A percentile compares a stretch with the other conserved stretches of the same genome.
phyloP scores from a whole-genome alignment of 2,329 filamentous ascomycete genomes.

The Diaporthe vexans region DNA sequence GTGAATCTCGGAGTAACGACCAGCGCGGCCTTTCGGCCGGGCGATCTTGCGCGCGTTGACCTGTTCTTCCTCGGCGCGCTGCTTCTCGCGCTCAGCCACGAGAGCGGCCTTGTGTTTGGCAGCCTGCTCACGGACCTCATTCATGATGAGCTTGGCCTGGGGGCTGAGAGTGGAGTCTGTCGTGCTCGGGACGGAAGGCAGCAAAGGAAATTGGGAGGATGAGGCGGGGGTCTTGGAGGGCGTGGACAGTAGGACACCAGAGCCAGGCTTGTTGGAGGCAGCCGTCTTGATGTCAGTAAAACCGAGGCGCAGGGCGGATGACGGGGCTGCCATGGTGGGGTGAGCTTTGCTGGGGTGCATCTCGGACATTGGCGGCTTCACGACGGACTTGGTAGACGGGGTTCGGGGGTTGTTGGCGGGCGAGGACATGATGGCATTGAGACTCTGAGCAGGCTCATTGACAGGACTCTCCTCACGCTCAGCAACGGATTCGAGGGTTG shows the following conservation, averaged over 20 bases:
- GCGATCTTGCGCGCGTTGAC: conserved; percentile 78
- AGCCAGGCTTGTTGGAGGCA: conserved; percentile 56
- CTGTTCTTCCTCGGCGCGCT: conserved; percentile 61
- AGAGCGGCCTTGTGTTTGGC: conserved; percentile 79
- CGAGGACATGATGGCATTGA: conserved; percentile 53
- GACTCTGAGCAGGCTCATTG: conserved; percentile 47
- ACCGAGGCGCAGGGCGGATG: conserved; percentile 85
- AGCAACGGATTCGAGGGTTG: conserved; percentile 57
- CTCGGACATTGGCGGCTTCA: conserved; percentile 81
- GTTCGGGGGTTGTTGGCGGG: conserved; percentile 60
- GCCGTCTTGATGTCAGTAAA: conserved; percentile 81
- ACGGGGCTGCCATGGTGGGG: conserved; percentile 80
- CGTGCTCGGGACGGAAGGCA: conserved; percentile 64
- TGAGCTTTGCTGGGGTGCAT: conserved; percentile 94
- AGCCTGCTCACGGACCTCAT: conserved; percentile 80
- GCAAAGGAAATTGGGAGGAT: conserved; percentile 73
- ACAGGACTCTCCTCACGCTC: conserved; percentile 59
- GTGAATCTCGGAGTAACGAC: conserved; percentile 87
- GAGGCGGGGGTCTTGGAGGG: conserved; percentile 72
- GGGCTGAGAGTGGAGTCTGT: conserved; percentile 69
- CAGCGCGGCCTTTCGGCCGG: conserved; percentile 80
- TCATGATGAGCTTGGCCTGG: conserved; percentile 72
- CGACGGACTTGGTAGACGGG: conserved; percentile 74
- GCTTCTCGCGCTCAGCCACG: conserved; percentile 70
- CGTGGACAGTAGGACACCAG: conserved; percentile 65